phyloP scores from a whole-genome alignment of 306 rosid genomes.

The Prunus persica region DNA sequence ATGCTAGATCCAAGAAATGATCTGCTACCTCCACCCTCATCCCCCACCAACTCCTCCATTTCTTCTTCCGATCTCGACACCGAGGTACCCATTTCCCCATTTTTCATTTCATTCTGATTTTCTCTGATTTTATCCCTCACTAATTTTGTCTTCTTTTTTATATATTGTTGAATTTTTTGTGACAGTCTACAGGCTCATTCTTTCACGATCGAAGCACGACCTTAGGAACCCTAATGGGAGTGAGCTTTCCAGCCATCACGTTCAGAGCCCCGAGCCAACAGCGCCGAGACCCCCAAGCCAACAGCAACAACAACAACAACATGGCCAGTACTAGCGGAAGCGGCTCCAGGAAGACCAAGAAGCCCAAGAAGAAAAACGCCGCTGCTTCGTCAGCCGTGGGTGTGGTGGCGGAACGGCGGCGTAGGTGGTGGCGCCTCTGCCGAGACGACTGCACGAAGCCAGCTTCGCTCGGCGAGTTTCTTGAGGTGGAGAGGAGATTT shows the following conservation, averaged over 20 bases:
- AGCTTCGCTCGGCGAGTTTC: slow-evolving; percentile 79
- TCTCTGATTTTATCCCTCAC: neutral
- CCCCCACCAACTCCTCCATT: slow-evolving; percentile 85
- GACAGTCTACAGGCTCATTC: slow-evolving; percentile 88
- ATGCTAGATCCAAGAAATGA: slow-evolving; percentile 84
- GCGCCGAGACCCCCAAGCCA: slow-evolving; percentile 46
- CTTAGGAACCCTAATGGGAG: slow-evolving; percentile 87
- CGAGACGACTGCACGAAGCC: slow-evolving; percentile 66
- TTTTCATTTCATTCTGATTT: neutral
- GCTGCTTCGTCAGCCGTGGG: slow-evolving; percentile 9
- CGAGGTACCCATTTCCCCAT: slow-evolving; percentile 30
- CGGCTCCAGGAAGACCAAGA: slow-evolving; percentile 32
- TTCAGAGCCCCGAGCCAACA: slow-evolving; percentile 82
- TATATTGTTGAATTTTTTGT: neutral
- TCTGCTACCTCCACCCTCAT: slow-evolving; percentile 77
- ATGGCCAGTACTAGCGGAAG: neutral
- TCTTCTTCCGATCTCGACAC: slow-evolving; percentile 99
- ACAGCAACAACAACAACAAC: neutral
- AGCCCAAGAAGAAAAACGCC: slow-evolving; percentile 41
- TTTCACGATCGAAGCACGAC: slow-evolving; percentile 91
- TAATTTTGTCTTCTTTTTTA: neutral
- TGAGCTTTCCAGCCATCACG: slow-evolving; percentile 75
- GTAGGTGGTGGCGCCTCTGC: slow-evolving; percentile 93
- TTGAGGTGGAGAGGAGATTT: slow-evolving; percentile 84
- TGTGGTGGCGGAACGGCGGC: slow-evolving; percentile 48